A percentile compares a stretch with the other conserved stretches of the same genome.
phyloP scores from a whole-genome alignment of 495 filamentous ascomycete genomes.

The Sordaria brevicollis region DNA sequence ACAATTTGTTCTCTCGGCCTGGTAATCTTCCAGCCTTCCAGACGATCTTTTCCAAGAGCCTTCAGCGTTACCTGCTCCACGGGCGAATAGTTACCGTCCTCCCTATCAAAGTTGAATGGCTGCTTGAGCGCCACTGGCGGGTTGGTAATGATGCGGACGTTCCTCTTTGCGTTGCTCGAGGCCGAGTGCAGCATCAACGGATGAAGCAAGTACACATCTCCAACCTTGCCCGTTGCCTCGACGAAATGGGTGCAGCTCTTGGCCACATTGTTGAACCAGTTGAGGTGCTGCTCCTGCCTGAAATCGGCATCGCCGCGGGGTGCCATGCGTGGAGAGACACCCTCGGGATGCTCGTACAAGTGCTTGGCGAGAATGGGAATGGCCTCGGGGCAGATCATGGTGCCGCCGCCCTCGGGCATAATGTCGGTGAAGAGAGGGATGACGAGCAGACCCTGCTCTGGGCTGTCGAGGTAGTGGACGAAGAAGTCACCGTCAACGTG shows the following conservation, averaged over 20 bases:
- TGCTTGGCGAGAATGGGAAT: slow-evolving; percentile 48
- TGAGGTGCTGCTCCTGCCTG: slow-evolving; percentile 29
- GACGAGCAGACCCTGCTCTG: slow-evolving; percentile 61
- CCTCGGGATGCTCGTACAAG: slow-evolving; percentile 56
- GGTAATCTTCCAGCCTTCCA: slow-evolving; percentile 53
- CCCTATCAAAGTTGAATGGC: slow-evolving; percentile 55
- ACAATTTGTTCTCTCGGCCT: slow-evolving; percentile 37
- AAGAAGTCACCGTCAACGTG: slow-evolving; percentile 75
- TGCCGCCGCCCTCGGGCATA: slow-evolving; percentile 51
- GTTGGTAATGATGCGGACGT: slow-evolving; percentile 61
- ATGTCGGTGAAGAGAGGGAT: slow-evolving; percentile 64
- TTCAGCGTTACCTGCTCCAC: slow-evolving; percentile 58
- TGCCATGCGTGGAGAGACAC: slow-evolving; percentile 56
- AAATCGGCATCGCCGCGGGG: slow-evolving; percentile 36
- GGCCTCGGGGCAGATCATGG: slow-evolving; percentile 51
- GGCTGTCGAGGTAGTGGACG: slow-evolving; percentile 62
- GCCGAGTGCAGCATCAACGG: slow-evolving; percentile 65
- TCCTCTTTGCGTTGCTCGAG: slow-evolving; percentile 48
- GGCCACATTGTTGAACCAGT: slow-evolving; percentile 46
- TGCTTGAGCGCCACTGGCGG: slow-evolving; percentile 52
- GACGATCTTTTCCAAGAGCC: slow-evolving; percentile 45
- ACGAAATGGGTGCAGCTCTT: slow-evolving; percentile 42
- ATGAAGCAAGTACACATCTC: slow-evolving; percentile 62
- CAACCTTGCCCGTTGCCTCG: slow-evolving; percentile 53
- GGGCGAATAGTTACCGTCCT: slow-evolving; percentile 51